A percentile compares a stretch with the other conserved stretches of the same genome.
These are phyloP conservation scores for Cytauxzoon felis DNA, from an alignment of 169 alveolate genomes.

Conservation along the genomic window DNA sequence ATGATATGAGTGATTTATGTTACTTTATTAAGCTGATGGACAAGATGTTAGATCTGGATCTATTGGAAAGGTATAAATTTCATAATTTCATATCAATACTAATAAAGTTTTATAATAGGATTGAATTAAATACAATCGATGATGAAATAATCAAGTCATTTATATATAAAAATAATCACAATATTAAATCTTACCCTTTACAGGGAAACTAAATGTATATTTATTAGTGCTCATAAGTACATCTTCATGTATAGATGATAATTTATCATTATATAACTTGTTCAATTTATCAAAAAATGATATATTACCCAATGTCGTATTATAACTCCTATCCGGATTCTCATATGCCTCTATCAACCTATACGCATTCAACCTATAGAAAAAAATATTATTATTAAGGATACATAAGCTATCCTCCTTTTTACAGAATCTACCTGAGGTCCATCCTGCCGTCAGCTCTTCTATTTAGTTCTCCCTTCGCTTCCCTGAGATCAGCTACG, in stretches of 20 bases:
- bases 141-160: background rate
- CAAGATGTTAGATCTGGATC: no score
- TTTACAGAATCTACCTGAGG: no score
- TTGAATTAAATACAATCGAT: background rate
- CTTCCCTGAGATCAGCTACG: no score
- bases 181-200: slow-evolving; percentile 34
- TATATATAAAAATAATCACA: slow-evolving; percentile 1
- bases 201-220: slow-evolving; percentile 37
- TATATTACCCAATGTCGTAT: slow-evolving; percentile 42
- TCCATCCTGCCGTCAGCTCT: no score
- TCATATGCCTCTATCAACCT: slow-evolving; percentile 59
- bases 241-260: slow-evolving; percentile 25
- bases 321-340: slow-evolving; percentile 58
- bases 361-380: slow-evolving; percentile 45
- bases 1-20: no score
- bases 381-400: background rate
- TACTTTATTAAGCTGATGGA: no score
- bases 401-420: no score
- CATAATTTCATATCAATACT: slow-evolving; percentile 1
- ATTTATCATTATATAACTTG: slow-evolving; percentile 39
- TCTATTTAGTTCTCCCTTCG: no score
- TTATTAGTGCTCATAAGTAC: slow-evolving; percentile 19
- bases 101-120: background rate
- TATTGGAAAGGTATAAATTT: no score
- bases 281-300: slow-evolving; percentile 47